A percentile compares a stretch with the other conserved stretches of the same genome.
Evolutionary conservation across 2,329 filamentous ascomycete genomes (phyloP).

Genomic region (Magnaporthiopsis incrustans): DNA sequence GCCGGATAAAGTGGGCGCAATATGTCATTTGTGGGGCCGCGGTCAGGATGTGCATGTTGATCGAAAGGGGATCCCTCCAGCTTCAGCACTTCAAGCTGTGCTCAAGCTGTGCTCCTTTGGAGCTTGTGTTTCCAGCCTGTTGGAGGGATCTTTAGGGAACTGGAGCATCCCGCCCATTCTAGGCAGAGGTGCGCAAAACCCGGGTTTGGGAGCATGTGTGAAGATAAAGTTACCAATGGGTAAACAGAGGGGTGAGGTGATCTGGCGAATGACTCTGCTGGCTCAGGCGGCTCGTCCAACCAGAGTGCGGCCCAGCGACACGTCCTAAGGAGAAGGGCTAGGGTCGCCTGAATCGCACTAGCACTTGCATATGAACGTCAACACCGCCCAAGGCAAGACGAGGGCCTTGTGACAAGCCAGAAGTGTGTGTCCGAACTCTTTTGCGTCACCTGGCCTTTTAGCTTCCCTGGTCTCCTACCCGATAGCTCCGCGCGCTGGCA

Average conservation of each 20-base stretch:
- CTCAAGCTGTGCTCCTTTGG: not conserved
- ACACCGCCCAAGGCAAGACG: not conserved
- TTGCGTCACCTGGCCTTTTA: not conserved
- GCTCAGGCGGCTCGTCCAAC: not conserved
- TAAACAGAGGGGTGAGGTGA: not conserved
- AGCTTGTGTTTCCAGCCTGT: not conserved
- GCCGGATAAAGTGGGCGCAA: not conserved
- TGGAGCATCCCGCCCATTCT: not conserved
- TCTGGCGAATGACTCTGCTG: not conserved
- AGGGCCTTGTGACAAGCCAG: not conserved
- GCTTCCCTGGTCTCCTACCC: not conserved
- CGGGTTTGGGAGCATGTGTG: not conserved
- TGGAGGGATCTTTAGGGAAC: not conserved
- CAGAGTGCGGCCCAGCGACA: not conserved
- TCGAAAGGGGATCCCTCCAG: not conserved
- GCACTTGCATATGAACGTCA: not conserved
- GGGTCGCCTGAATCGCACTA: not conserved
- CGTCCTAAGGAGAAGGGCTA: not conserved
- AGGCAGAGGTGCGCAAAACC: not conserved
- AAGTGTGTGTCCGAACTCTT: not conserved
- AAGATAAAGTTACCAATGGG: not conserved
- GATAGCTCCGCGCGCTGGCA: not conserved
- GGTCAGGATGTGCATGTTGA: too few species aligned
- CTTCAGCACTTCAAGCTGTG: not conserved
- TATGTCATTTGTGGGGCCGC: not conserved